phyloP scores from a whole-genome alignment of 805 yeast genomes.

The Lachancea meyersii region DNA sequence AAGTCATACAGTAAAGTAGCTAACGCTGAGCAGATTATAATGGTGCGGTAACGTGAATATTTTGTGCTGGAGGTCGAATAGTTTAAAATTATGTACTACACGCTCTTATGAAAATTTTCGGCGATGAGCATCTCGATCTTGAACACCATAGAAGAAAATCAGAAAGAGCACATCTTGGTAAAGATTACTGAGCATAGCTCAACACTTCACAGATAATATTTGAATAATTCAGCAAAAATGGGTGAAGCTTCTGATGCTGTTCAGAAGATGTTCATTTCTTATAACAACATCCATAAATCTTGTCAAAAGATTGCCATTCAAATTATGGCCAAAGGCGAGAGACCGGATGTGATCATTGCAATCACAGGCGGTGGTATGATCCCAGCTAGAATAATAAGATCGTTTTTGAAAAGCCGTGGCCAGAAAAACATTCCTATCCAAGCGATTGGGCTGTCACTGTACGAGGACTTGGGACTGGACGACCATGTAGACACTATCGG shows the following conservation, averaged over 20 bases:
- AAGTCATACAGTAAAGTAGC: not conserved
- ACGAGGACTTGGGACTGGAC: constrained; percentile 49
- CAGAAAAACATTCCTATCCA: constrained; percentile 64
- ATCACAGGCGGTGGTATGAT: constrained; percentile 73
- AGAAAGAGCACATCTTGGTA: not conserved
- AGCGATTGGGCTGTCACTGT: constrained; percentile 60
- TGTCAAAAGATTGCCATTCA: constrained; percentile 62
- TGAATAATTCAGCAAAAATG: not conserved
- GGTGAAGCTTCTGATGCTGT: constrained; percentile 9
- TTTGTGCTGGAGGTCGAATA: not conserved
- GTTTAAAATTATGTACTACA: not conserved
- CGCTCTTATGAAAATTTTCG: constrained; percentile 4
- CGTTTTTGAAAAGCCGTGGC: constrained; percentile 52
- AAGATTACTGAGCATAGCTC: not conserved
- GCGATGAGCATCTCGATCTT: constrained; percentile 2
- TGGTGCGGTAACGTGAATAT: too few relatives aligned
- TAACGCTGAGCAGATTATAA: too few relatives aligned
- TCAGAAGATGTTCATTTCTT: constrained; percentile 58
- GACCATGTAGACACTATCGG: constrained; percentile 50
- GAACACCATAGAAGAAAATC: not conserved
- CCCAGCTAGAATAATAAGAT: constrained; percentile 61
- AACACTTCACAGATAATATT: not conserved
- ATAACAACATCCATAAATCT: constrained; percentile 75
- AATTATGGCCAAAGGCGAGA: constrained; percentile 38
- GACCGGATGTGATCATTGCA: constrained; percentile 55